A percentile compares a stretch with the other conserved stretches of the same genome.
Conservation (phyloP, 2,329 filamentous ascomycete genomes). For the Aspergillus pseudonomiae region DNA sequence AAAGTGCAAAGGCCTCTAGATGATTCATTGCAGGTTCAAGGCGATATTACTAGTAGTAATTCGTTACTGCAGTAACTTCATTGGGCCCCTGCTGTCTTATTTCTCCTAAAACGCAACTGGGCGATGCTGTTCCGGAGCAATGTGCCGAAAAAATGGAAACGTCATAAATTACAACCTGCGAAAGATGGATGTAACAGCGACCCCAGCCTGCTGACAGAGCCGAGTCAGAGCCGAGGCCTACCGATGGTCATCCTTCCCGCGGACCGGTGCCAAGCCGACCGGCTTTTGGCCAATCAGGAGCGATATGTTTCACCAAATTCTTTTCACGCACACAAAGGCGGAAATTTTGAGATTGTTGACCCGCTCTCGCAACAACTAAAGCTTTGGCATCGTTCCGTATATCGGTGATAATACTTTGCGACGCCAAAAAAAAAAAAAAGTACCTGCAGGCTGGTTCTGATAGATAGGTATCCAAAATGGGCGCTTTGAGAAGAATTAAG, state of each 20-base stretch:
- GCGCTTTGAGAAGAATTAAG: slow-evolving; percentile 68
- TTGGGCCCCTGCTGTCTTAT: slow-evolving; percentile 19
- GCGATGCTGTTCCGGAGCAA: slow-evolving; percentile 24
- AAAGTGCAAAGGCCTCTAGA: background rate
- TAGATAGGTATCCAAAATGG: slow-evolving; percentile 56
- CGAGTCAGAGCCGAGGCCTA: slow-evolving; percentile 39
- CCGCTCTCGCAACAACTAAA: slow-evolving; percentile 30
- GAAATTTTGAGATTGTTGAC: slow-evolving; percentile 32
- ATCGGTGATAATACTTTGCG: slow-evolving; percentile 37
- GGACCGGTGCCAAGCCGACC: slow-evolving; percentile 25
- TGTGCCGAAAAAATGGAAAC: slow-evolving; percentile 31
- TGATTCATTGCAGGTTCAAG: background rate
- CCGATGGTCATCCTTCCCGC: slow-evolving; percentile 33
- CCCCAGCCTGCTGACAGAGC: slow-evolving; percentile 31
- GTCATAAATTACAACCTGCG: slow-evolving; percentile 33
- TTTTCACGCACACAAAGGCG: slow-evolving; percentile 28
- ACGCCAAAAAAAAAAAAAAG: slow-evolving; percentile 5
- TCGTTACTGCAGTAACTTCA: slow-evolving; percentile 3
- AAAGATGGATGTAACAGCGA: slow-evolving; percentile 20
- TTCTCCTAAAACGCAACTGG: slow-evolving; percentile 25
- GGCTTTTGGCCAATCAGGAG: slow-evolving; percentile 30
- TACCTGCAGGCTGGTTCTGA: slow-evolving; percentile 14
- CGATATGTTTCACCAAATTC: slow-evolving; percentile 29
- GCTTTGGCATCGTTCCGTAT: slow-evolving; percentile 35
- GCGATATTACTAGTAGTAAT: background rate